Base-by-base conservation (phyloP, 164 flowering plant species). In the Liriodendron chinense region DNA sequence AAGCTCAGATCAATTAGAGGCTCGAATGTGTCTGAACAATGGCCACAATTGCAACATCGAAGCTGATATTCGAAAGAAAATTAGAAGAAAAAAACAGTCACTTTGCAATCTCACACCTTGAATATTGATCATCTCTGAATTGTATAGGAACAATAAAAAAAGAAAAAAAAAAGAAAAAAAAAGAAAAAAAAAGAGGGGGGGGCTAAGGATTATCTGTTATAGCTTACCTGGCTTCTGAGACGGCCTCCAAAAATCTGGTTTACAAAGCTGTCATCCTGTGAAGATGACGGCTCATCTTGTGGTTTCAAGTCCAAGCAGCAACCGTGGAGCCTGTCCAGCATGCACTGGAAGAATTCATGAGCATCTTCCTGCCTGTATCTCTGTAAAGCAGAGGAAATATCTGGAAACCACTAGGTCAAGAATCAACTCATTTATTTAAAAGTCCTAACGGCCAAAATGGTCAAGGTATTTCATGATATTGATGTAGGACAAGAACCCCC, bases 341-440 rank as follows among this genome's bases (percentile, higher is more conserved):
- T 83, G 82, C 90, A 87, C 57, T 91, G 95, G 70, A 94, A 78
- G 75, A 92, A 96, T 72, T 94, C 99, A 86, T 96, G 99, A 59
- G 99, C 99, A 90, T 96, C 99, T 84, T 94, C 98, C 79, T 94
- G 99, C 74, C 87, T 83, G 74, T 70, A 85, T 72, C 87, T 83
- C 23, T 50, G 74, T 68, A 95, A 95, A 72, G 16, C 69, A 14
- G 96, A 77, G 18, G 92, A 90, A 47, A 92, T 48, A 75, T 88
- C 99, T 95, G 71, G 63, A 57, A 21, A 74, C 68, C 63, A 16
- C 20, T 20, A 69, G 47, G 85, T 89, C 71, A 91, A 87, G 90
- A 75, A 82, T 71, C 53, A 78, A 48, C 81, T 72, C 59, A 12
- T 12, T 53, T 53, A 12, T 53, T 53, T 53, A 53, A 53, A 53